Percentiles rank a stretch among this genome's conserved stretches.
phyloP scores from a whole-genome alignment of 345 rosid genomes.

The Stellera chamaejasme region DNA sequence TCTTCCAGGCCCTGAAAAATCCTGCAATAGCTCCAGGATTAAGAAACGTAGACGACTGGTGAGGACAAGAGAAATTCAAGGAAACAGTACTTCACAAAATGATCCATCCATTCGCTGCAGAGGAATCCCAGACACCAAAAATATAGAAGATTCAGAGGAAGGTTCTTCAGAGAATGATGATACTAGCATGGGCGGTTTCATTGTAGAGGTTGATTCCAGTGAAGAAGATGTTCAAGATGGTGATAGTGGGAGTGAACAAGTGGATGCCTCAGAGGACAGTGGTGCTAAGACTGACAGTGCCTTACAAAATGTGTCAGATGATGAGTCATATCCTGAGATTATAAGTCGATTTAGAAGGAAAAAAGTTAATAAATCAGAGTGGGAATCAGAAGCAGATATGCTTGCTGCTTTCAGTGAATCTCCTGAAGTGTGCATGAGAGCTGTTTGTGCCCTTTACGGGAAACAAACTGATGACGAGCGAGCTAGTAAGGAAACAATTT shows the following conservation, averaged over 20 bases:
- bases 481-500: constrained; percentile 23
- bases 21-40: constrained; percentile 7
- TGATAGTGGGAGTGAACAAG: background rate
- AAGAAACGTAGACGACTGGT: constrained; percentile 29
- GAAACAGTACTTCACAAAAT: constrained; percentile 7
- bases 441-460: constrained; percentile 66
- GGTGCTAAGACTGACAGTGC: constrained; percentile 12
- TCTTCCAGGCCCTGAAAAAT: constrained; percentile 10
- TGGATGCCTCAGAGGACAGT: constrained; percentile 4
- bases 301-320: constrained; percentile 34
- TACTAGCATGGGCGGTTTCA: constrained; percentile 47
- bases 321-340: constrained; percentile 22
- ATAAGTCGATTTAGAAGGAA: constrained; percentile 39
- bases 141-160: constrained; percentile 30
- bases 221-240: constrained; percentile 8
- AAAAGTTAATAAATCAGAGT: constrained; percentile 29
- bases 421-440: constrained; percentile 65
- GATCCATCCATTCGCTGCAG: constrained; percentile 13
- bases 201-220: constrained; percentile 25
- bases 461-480: constrained; percentile 60
- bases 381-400: constrained; percentile 66
- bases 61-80: constrained; percentile 29
- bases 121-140: constrained; percentile 27
- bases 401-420: constrained; percentile 66
- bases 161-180: constrained; percentile 33